These are phyloP conservation scores for Bjerkandera adusta DNA, from an alignment of 1,284 basidiomycete species.

Conservation along the genomic window DNA sequence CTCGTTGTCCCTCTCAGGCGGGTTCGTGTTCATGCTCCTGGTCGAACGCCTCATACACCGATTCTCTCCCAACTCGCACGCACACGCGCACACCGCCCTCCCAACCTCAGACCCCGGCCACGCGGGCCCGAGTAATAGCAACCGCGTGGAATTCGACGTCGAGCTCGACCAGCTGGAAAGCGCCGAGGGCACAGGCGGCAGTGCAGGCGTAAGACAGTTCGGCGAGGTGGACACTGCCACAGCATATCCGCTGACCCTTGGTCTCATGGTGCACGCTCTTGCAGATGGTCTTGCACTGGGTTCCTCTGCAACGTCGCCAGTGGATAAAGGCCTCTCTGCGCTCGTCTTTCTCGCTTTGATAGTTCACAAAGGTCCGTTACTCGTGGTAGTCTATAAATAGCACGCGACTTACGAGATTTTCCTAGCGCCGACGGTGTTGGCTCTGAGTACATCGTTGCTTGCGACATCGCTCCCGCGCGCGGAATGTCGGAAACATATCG, in stretches of 20 bases:
- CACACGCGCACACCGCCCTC: conserved; percentile 21
- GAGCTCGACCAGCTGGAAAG: conserved; percentile 53
- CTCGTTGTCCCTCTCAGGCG: conserved; percentile 71
- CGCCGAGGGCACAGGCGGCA: conserved; percentile 23
- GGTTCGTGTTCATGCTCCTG: conserved; percentile 85
- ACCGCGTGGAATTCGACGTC: conserved; percentile 52
- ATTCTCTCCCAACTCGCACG: conserved; percentile 45
- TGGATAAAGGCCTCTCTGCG: conserved; percentile 55
- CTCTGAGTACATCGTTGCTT: conserved; percentile 80
- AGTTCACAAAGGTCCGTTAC: conserved; percentile 77
- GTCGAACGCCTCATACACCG: conserved; percentile 53
- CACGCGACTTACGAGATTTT: neutral
- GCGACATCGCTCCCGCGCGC: conserved; percentile 63
- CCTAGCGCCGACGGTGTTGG: conserved; percentile 84
- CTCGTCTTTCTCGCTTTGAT: conserved; percentile 87
- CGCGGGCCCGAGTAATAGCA: conserved; percentile 16
- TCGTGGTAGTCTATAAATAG: neutral
- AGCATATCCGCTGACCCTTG: conserved; percentile 76
- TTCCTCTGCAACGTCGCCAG: conserved; percentile 48
- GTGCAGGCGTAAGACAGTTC: neutral
- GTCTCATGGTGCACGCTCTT: conserved; percentile 81
- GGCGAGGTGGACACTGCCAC: conserved; percentile 20
- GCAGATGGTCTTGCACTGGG: conserved; percentile 92
- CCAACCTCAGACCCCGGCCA: conserved; percentile 17
- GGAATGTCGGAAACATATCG: conserved; percentile 72